Evolutionary conservation across 805 yeast genomes (phyloP).

Genomic region (Yamadazyma akitaensis): DNA sequence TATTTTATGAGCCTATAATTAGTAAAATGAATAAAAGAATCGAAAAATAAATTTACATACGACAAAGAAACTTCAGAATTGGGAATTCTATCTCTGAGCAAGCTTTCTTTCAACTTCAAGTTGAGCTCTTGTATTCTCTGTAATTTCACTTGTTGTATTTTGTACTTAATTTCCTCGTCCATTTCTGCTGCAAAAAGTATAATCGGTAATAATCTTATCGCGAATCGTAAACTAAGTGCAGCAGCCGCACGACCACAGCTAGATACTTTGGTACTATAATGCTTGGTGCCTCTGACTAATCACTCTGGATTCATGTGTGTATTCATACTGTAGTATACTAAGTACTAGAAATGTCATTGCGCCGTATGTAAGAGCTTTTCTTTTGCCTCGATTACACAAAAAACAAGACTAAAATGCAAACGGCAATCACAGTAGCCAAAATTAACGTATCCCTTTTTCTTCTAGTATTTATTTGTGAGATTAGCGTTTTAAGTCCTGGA

Average conservation of each 20-base stretch:
- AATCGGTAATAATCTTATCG: constrained; percentile 3
- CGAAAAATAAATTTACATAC: constrained; percentile 17
- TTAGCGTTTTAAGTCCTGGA: constrained; percentile 79
- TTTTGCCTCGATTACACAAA: constrained; percentile 23
- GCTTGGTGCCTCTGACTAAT: too few relatives aligned
- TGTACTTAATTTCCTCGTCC: constrained; percentile 25
- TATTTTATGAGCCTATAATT: constrained; percentile 36
- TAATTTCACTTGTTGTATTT: constrained; percentile 54
- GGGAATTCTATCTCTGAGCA: constrained; percentile 56
- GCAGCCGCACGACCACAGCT: too few relatives aligned
- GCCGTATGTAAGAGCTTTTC: too few relatives aligned
- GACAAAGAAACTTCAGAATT: constrained; percentile 60
- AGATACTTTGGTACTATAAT: too few relatives aligned
- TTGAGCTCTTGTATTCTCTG: constrained; percentile 60
- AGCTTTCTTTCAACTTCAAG: constrained; percentile 46
- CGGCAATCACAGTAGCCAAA: constrained; percentile 67
- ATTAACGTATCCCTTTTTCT: constrained; percentile 84
- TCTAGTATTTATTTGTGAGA: constrained; percentile 80
- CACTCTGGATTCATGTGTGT: background rate
- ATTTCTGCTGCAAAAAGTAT: constrained; percentile 7
- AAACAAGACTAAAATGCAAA: constrained; percentile 68
- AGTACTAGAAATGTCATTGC: too few relatives aligned
- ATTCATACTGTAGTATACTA: background rate
- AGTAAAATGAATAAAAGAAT: constrained; percentile 6
- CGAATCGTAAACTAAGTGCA: background rate